Evolutionary conservation across 768 basidiomycete species (phyloP), one percentile per base, ranked within the genome.

Genomic region (Dacryopinax primogenitus): DNA sequence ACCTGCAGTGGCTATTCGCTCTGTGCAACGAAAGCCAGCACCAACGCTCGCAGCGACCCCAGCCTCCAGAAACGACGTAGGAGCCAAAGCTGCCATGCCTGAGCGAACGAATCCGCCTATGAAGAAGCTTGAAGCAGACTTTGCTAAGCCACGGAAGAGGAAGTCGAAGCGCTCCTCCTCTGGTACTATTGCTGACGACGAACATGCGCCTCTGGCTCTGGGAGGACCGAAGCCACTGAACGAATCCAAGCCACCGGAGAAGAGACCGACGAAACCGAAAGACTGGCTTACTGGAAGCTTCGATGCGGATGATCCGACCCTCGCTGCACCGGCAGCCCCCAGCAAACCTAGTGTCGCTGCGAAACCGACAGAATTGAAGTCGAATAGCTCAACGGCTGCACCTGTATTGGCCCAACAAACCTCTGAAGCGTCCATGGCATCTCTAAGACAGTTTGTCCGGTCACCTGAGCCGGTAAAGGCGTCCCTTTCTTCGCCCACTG

Each of bases 61-160:
- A 21, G 6, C 45, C 23, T 23, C 13, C 23, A 9, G 11, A 21
- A 4, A 30, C 13, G 32, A 15, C 13, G 13, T 4, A 58, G 32
- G 4, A 30, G 13, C 13, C 26, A 47, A 13, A 47, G n/a, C 26
- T 11, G 51, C 26, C 26, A 58, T 58, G 6, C 51, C 51, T 3
- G 51, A 58, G 51, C 51, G 51, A 4, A 58, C 51, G 26, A 58
- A 58, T 30, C 51, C 51, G 30, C 51, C 51, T 13, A 58, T 58
- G 51, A 58, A 58, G 51, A 11, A 30, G 26, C 51, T 58, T 30
- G 51, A 58, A 30, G 26, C 51, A 6, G 51, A 58, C 26, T 58
- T 58, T 32, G 51, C 51, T 4, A 58, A 58, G 30, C 13, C 51
- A 30, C 11, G 51, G 4, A 58, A 58, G 30, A 23, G 51, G 30